phyloP scores from a whole-genome alignment of 352 stramenopile genomes.

The Phytophthora litchii region DNA sequence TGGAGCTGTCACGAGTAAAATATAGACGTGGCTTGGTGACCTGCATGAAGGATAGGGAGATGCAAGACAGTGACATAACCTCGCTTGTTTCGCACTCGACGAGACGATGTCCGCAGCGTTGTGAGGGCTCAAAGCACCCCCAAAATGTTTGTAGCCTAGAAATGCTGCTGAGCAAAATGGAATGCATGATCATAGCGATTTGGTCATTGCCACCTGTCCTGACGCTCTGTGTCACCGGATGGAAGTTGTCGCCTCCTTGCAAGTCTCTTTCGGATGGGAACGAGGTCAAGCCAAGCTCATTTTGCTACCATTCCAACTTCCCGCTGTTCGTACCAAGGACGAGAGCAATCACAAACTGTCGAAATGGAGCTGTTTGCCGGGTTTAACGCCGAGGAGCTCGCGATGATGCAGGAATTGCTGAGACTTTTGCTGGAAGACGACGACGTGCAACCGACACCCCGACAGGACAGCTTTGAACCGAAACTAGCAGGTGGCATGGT shows the following conservation, averaged over 20 bases:
- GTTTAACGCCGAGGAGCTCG: slow-evolving; percentile 47
- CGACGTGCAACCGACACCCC: slow-evolving; percentile 31
- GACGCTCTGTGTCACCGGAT: slow-evolving; percentile 27
- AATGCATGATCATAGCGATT: slow-evolving; percentile 29
- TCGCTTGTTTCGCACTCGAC: slow-evolving; percentile 27
- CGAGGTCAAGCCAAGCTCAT: not conserved
- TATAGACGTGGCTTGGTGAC: slow-evolving; percentile 22
- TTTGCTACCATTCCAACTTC: slow-evolving; percentile 29
- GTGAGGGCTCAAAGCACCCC: slow-evolving; percentile 16
- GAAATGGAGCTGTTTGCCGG: slow-evolving; percentile 45
- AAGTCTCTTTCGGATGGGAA: slow-evolving; percentile 26
- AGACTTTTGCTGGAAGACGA: slow-evolving; percentile 41
- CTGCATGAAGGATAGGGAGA: slow-evolving; percentile 26
- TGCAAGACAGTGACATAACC: slow-evolving; percentile 20
- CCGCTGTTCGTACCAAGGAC: slow-evolving; percentile 36
- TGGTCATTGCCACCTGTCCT: slow-evolving; percentile 27
- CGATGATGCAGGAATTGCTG: slow-evolving; percentile 48
- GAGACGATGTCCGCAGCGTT: slow-evolving; percentile 32
- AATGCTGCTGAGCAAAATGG: slow-evolving; percentile 15
- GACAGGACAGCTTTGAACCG: slow-evolving; percentile 26
- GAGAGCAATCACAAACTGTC: slow-evolving; percentile 20
- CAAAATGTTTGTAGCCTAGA: slow-evolving; percentile 14
- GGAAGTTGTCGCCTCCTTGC: slow-evolving; percentile 29
- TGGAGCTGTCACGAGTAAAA: slow-evolving; percentile 26
- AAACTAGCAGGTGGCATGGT: slow-evolving; percentile 15